Evolutionary conservation across 768 basidiomycete genomes (phyloP), one percentile per base, ranked within the genome.

Genomic region (Pleurotus djamor): DNA sequence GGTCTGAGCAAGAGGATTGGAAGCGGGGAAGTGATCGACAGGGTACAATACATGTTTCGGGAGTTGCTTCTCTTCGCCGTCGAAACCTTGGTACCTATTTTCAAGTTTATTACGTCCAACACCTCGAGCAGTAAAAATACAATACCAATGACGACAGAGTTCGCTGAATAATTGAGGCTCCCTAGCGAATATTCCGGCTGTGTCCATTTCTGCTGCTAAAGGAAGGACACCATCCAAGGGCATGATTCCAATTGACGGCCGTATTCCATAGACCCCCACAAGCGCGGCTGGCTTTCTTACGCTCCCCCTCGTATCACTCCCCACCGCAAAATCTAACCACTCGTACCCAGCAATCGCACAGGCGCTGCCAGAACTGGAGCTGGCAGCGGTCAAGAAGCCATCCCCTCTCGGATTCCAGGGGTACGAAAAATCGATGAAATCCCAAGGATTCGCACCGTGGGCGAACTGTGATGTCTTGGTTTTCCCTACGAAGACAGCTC

Each of bases 401-500:
- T 76, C 75, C 21, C 68, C 75, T 48, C 75, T 67, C 3, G 75
- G 75, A 56, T 76, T 76, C 69, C 69, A 71, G 1, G 74, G 73
- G 59, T 76, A 76, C 6, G 70, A 63, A 13, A 73, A 62, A 48
- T 76, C 74, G 7, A 67, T 58, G 60, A 68, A 75, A 55, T 77
- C 74, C 75, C 75, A 76, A 5, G 75, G 75, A 28, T 71, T 61
- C 0, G 75, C 75, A 2, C 79, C 79, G 62, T 80, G 80, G n/a
- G 79, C 80, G 61, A 82, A 82, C 62, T 81, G 80, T 0, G 79
- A 79, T 7, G 79, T 80, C 59, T 80, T 81, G 6, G 79, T 78
- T 66, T 84, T 86, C 37, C 83, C 83, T 2, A 86, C 74, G 61
- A 84, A 69, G 9, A 78, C 68, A 14, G 80, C 80, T 21, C 84